Conservation (phyloP, 108 stramenopile species). For the Cyclostephanos invisitatus region DNA sequence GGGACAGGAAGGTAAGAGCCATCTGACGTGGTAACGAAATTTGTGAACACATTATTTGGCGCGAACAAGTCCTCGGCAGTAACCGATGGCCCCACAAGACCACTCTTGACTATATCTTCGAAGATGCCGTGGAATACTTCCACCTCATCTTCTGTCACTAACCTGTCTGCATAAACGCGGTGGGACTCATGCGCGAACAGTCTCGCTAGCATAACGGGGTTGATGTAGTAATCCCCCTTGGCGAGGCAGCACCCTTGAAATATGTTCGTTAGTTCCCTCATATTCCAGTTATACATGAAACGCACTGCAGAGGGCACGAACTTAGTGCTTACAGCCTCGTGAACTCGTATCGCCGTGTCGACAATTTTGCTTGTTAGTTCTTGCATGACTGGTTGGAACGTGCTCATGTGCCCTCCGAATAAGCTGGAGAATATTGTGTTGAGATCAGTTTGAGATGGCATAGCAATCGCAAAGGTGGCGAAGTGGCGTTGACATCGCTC, state of each 20-base stretch:
- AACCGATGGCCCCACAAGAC: constrained; percentile 27
- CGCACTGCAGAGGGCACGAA: constrained; percentile 86
- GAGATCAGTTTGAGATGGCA: constrained; percentile 79
- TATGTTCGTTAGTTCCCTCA: constrained; percentile 88
- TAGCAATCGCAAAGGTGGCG: constrained; percentile 77
- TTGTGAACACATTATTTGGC: constrained; percentile 71
- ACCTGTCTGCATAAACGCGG: constrained; percentile 81
- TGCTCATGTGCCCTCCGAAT: constrained; percentile 72
- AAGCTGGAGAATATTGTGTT: constrained; percentile 80
- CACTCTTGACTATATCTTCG: constrained; percentile 51
- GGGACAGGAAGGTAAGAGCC: constrained; percentile 63
- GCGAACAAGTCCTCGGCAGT: constrained; percentile 31
- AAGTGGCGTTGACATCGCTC: constrained; percentile 90
- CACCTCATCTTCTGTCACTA: constrained; percentile 66
- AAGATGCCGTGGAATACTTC: constrained; percentile 55
- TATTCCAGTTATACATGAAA: constrained; percentile 94
- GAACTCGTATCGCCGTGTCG: constrained; percentile 77
- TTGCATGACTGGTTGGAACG: constrained; percentile 64
- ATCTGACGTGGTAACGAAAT: constrained; percentile 62
- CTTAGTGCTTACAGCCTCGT: constrained; percentile 67
- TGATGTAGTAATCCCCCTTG: constrained; percentile 60
- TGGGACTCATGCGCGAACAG: constrained; percentile 85
- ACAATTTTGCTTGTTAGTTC: constrained; percentile 63
- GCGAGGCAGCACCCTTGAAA: constrained; percentile 83
- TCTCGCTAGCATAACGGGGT: constrained; percentile 55